phyloP scores from a whole-genome alignment of 139 green algal genomes.

The Closterium sp. region DNA sequence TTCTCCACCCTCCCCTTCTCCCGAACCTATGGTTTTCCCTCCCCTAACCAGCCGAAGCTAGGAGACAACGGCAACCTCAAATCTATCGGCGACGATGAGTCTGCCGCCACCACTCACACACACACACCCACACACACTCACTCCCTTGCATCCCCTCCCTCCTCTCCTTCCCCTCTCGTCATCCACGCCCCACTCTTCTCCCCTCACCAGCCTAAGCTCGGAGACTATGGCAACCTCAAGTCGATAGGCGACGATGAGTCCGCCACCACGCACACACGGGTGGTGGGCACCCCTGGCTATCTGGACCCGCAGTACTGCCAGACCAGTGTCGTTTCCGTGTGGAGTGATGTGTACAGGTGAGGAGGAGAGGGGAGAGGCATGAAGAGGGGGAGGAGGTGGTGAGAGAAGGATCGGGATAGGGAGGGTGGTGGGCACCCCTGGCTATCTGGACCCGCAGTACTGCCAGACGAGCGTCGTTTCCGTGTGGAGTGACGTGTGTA shows the following conservation, averaged over 20 bases:
- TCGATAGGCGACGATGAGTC: neutral
- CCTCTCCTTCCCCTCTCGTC: neutral
- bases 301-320: neutral
- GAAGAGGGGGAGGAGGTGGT: too few species aligned
- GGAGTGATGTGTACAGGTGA: slow-evolving; percentile 10
- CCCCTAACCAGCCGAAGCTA: neutral
- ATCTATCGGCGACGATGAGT: neutral
- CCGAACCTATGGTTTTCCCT: neutral
- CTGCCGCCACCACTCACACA: neutral
- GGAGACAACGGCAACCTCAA: neutral
- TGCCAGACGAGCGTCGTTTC: neutral
- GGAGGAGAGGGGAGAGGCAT: neutral
- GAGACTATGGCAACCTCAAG: neutral
- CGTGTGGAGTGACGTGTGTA: neutral
- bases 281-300: slow-evolving; percentile 3
- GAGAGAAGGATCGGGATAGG: too few species aligned
- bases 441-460: neutral
- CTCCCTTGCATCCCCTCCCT: neutral
- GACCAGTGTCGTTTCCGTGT: neutral
- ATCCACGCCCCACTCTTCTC: neutral
- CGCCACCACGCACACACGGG: neutral
- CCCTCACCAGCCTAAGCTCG: neutral
- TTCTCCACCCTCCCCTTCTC: neutral
- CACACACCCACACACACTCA: neutral
- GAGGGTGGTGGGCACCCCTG: neutral